These are phyloP conservation scores for Flaveria sonorensis DNA, from an alignment of 129 eudicot species.

Conservation along the genomic window DNA sequence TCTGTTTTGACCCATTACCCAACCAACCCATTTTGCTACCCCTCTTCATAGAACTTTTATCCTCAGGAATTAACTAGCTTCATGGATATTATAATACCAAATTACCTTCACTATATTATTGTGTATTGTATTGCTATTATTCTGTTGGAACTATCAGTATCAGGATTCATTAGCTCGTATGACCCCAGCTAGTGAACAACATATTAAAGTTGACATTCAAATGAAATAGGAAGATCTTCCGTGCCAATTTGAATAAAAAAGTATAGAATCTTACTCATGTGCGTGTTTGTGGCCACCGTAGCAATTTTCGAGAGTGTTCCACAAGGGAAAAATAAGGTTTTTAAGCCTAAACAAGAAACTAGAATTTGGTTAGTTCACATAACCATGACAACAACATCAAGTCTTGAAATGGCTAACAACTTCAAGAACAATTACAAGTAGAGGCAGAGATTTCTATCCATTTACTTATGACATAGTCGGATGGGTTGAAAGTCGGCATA, in stretches of 20 bases:
- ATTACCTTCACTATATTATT: not conserved
- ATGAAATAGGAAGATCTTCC: slow-evolving; percentile 8
- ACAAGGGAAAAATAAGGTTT: slow-evolving; percentile 87
- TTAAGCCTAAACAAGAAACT: slow-evolving; percentile 62
- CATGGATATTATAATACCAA: not conserved
- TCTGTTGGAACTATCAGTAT: not conserved
- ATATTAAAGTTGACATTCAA: slow-evolving; percentile 3
- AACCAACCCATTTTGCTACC: not conserved
- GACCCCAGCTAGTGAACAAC: not conserved
- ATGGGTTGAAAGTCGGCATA: not conserved
- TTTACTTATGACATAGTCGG: not conserved
- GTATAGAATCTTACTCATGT: slow-evolving; percentile 58
- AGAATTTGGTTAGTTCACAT: slow-evolving; percentile 24
- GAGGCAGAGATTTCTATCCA: not conserved
- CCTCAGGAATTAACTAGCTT: not conserved
- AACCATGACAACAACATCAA: not conserved
- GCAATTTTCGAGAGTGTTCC: slow-evolving; percentile 86
- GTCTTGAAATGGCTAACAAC: not conserved
- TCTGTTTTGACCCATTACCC: not conserved
- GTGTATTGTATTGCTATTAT: not conserved
- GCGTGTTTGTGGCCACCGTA: slow-evolving; percentile 67
- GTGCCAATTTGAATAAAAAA: slow-evolving; percentile 7
- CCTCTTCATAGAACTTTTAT: not conserved
- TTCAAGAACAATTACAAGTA: not conserved
- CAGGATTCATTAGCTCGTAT: not conserved